Percentiles rank a stretch among this genome's conserved stretches.
phyloP scores from a whole-genome alignment of 2,329 filamentous ascomycete species.

The Exophiala sp. region DNA sequence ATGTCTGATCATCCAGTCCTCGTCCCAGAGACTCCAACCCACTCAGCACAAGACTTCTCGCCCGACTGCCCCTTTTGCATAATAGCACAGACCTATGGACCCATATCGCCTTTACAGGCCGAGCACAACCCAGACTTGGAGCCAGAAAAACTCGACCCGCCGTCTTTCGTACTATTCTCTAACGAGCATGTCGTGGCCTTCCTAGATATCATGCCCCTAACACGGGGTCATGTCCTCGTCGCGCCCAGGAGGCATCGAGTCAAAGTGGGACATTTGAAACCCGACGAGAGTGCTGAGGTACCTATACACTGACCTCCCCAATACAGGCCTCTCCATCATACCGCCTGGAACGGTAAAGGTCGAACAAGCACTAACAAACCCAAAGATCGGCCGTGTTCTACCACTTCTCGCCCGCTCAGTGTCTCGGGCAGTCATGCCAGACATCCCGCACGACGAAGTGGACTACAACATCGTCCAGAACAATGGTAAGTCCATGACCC shows the following conservation, averaged over 20 bases:
- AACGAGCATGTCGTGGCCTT: constrained; percentile 78
- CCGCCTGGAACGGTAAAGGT: neutral
- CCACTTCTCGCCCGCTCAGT: constrained; percentile 63
- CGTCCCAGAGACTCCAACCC: constrained; percentile 2
- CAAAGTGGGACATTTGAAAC: constrained; percentile 69
- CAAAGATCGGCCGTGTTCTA: constrained; percentile 44
- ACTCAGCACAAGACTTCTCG: constrained; percentile 3
- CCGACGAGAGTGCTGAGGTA: constrained; percentile 63
- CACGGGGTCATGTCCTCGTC: constrained; percentile 76
- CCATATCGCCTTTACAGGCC: constrained; percentile 26
- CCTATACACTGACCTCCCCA: constrained; percentile 27
- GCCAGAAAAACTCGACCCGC: constrained; percentile 21
- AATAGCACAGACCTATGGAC: constrained; percentile 52
- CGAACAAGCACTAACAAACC: neutral
- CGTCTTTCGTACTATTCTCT: constrained; percentile 63
- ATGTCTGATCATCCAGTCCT: neutral
- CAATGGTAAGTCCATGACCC: constrained; percentile 53
- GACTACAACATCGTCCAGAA: constrained; percentile 99
- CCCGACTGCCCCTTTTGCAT: constrained; percentile 55
- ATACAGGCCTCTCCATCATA: constrained; percentile 30
- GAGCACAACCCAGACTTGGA: constrained; percentile 7
- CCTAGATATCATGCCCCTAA: constrained; percentile 87
- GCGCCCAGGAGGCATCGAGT: constrained; percentile 72
- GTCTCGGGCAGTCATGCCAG: constrained; percentile 62
- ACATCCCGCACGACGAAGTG: constrained; percentile 33